A percentile compares a stretch with the other conserved stretches of the same genome.
These are phyloP conservation scores for Diaporthe velutina DNA, from an alignment of 2,329 filamentous ascomycete genomes.

Conservation along the genomic window DNA sequence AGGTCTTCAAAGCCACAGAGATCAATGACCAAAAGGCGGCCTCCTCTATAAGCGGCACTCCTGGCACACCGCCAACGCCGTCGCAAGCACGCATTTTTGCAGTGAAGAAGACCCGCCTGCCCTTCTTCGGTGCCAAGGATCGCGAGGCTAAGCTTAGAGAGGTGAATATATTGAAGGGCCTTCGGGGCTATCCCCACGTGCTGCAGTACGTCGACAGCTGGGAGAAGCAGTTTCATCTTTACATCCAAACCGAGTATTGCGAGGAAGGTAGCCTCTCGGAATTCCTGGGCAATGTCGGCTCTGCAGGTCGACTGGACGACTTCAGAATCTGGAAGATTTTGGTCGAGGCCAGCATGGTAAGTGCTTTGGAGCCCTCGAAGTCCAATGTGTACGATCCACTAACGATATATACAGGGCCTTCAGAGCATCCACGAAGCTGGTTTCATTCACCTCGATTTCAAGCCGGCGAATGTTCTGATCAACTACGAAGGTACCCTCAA, in stretches of 20 bases:
- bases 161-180: conserved; percentile 81
- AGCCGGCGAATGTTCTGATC: conserved; percentile 87
- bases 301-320: conserved; percentile 90
- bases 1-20: conserved; percentile 83
- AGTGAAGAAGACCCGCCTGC: conserved; percentile 91
- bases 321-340: conserved; percentile 99
- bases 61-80: conserved; percentile 66
- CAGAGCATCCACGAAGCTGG: conserved; percentile 90
- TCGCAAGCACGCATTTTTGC: conserved; percentile 79
- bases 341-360: conserved; percentile 84
- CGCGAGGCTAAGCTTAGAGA: conserved; percentile 88
- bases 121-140: conserved; percentile 82
- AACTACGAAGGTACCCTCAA: conserved; percentile 85
- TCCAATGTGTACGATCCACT: conserved; percentile 28
- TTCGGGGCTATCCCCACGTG: conserved; percentile 86
- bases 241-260: conserved; percentile 98
- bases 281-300: conserved; percentile 86
- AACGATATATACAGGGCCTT: conserved; percentile 73
- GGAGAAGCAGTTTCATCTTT: conserved; percentile 88
- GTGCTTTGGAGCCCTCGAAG: conserved; percentile 49
- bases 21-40: conserved; percentile 43
- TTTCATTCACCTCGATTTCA: conserved; percentile 88
- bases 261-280: conserved; percentile 91
- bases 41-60: conserved; percentile 60
- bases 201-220: conserved; percentile 87